Base-by-base conservation (phyloP, 345 rosid genomes). In the Eucalyptus microcorys region DNA sequence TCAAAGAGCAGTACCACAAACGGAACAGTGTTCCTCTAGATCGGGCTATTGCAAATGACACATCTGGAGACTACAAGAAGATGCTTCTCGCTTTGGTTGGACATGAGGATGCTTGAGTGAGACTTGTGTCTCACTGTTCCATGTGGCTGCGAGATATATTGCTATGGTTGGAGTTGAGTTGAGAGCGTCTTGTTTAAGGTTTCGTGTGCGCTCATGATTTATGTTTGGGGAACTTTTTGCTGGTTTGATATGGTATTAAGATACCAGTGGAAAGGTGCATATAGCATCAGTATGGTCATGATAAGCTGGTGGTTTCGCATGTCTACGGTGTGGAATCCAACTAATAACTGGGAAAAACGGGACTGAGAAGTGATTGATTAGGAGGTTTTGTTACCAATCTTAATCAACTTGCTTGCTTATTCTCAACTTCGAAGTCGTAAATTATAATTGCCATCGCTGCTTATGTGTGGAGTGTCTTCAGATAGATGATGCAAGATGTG, bases 81-180 rank as follows among this genome's bases (percentile, higher is more conserved):
- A 95, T 96, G 95, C 97, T 97, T 76, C 96, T 96, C 52, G 96
- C 97, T 24, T 90, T 96, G 93, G 92, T 93, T 59, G 97, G 97
- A 66, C 94, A 93, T 90, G 96, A 85, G 76, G 94, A 92, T 89
- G 94, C 92, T 93, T 96, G 88, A 93, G 90, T 34, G 80, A 68
- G 80, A 53, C 87, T 49, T 48, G 27, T 37, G 57, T 53, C 87
- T 8, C 42, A n/a, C 14, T 85, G 26, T 17, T 86, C 87, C 27
- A 19, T 86, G 57, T 3, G 43, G 49, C 42, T 86, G 26, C 3
- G 8, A 22, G 87, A 48, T 48, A 7, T 86, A 15, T 49, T 43
- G 24, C 42, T 86, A 34, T 68, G 80, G 80, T 9, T 34, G 43
- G 80, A 68, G 80, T 68, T 34, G 43, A 68, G 80, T 34, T 68